phyloP scores from a whole-genome alignment of 2,329 filamentous ascomycete species.

The Botrytis sinoallii region DNA sequence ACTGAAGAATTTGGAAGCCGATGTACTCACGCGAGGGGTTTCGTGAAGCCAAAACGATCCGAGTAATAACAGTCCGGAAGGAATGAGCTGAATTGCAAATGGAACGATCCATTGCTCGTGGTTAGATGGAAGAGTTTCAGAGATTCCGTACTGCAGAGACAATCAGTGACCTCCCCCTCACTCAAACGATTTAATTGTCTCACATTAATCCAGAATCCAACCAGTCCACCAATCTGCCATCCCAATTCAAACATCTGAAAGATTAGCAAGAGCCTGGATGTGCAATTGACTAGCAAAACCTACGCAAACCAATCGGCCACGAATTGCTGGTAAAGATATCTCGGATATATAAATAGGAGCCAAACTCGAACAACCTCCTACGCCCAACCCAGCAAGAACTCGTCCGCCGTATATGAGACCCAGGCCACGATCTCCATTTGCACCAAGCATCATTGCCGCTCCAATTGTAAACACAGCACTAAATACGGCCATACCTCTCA shows the following conservation, averaged over 20 bases:
- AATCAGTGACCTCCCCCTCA: constrained; percentile 29
- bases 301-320: constrained; percentile 21
- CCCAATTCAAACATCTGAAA: constrained; percentile 58
- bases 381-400: constrained; percentile 29
- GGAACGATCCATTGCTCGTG: constrained; percentile 62
- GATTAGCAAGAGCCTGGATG: not conserved
- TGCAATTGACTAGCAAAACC: not conserved
- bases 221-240: constrained; percentile 61
- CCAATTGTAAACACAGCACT: constrained; percentile 64
- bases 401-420: constrained; percentile 26
- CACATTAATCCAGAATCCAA: constrained; percentile 62
- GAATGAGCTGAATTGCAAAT: constrained; percentile 61
- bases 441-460: constrained; percentile 63
- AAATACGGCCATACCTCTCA: constrained; percentile 58
- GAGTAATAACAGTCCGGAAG: constrained; percentile 58
- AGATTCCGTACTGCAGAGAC: constrained; percentile 53
- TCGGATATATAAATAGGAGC: constrained; percentile 49
- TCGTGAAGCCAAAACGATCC: constrained; percentile 61
- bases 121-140: constrained; percentile 22
- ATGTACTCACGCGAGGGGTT: constrained; percentile 50
- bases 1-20: not conserved
- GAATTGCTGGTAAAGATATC: constrained; percentile 30
- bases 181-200: constrained; percentile 33
- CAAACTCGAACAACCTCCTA: constrained; percentile 49
- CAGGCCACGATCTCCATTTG: constrained; percentile 39